Evolutionary conservation across 345 rosid genomes (phyloP), one percentile per base, ranked within the genome.

Genomic region (Mallotus nudiflorus): DNA sequence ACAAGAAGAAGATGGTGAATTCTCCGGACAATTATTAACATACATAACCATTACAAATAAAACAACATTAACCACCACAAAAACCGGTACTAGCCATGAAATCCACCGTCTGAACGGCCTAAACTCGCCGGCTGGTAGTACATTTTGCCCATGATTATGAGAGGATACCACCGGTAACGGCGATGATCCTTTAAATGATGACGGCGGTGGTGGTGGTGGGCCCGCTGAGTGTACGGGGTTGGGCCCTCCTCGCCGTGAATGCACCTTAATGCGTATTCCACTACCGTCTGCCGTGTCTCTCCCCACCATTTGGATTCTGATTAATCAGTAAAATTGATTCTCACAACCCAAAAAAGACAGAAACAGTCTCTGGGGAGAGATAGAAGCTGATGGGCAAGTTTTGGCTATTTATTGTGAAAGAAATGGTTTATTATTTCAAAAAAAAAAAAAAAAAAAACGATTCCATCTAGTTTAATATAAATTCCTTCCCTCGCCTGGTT

Each of bases 201-300:
- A 9, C 2, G 65, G 48, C 0, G 45, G 16, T 2, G 65, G 48
- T 1, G 73, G 14, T 15, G n/a, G 5, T 42, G 62, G 16, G 19
- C 49, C 71, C 35, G 40, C 73, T 67, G 81, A 64, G 42, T 53
- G 71, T 13, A 22, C 72, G 42, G 1, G 29, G 24, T 56, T 56
- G 75, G 58, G 66, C 9, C 37, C 70, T 42, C 14, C 46, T 11
- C 49, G 65, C 49, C 52, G 70, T 12, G 86, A 84, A 58, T 18
- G 35, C 11, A 80, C 90, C 74, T 78, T 86, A 77, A 89, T 85
- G 83, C 82, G 84, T 45, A 82, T 62, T 62, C 77, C 75, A 54
- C 13, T 27, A 12, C 13, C 9, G 55, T 11, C 56, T 33, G 75
- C 40, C 63, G 77, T 42, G 48, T 81, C 81, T 27, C 73, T 76